Base-by-base conservation (phyloP, 1,284 basidiomycete species). In the Hortiboletus rubellus region DNA sequence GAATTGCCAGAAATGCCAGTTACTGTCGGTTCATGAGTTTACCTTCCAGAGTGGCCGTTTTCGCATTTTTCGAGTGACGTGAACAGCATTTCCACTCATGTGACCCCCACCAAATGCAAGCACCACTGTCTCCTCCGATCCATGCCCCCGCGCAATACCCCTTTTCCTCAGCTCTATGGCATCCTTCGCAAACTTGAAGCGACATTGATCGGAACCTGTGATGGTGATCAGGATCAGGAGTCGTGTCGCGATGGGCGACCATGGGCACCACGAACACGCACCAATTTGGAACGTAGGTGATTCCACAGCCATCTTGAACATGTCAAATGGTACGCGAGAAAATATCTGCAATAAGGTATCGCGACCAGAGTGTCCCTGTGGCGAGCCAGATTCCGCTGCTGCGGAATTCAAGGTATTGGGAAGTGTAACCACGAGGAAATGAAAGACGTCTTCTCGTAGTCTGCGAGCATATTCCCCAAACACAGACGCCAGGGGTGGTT, bases 121-220 rank as follows among this genome's bases (percentile, higher is more conserved):
- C 48, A 95, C 92, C 40, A 94, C 92, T 22, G 88, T 90, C 76
- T 94, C 92, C 72, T 88, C 87, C 56, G 82, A 82, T 59, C 84
- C 83, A 57, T 78, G 73, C 45, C 82, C 84, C 56, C 82, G 82
- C 52, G 84, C 79, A 63, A 84, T 79, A 10, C 82, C 84, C 60
- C 79, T 80, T 73, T 92, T 94, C 63, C 92, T 82, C 66, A 87
- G 68, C 63, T 92, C 89, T 67, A 94, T 89, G 11, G 86, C 90
- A 61, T 92, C 89, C 74, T 94, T 94, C 12, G 92, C 91, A 73
- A 94, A 95, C 66, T 87, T 89, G 77, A 94, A 95, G 50, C 92
- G 86, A 58, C 85, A 83, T 70, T 94, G 92, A 74, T 91, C 90
- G 58, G 89, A 84, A 44, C 88, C 90, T 89, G 65, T 43, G 37